These are phyloP conservation scores for Eucalyptus viminalis DNA, from an alignment of 345 rosid species.

Conservation along the genomic window DNA sequence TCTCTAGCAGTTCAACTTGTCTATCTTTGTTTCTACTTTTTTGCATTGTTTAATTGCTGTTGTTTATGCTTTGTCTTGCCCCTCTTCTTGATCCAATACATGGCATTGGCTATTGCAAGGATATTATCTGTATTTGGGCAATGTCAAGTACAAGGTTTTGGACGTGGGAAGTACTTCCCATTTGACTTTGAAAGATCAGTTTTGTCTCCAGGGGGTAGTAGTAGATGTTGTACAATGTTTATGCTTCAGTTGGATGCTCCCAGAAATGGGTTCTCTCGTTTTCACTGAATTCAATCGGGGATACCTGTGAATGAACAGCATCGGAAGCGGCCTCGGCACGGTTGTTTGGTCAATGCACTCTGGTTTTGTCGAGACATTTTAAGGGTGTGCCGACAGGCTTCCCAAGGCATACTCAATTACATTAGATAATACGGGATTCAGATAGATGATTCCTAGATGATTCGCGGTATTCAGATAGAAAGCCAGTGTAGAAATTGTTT, in stretches of 20 bases:
- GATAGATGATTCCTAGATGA: background rate
- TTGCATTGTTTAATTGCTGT: background rate
- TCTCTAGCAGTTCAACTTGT: background rate
- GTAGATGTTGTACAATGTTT: background rate
- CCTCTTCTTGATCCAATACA: background rate
- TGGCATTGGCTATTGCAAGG: background rate
- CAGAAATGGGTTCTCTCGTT: background rate
- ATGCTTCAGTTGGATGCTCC: background rate
- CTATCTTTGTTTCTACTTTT: background rate
- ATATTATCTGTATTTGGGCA: background rate
- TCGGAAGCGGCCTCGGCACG: background rate
- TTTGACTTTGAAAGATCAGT: background rate
- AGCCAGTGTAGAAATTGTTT: background rate
- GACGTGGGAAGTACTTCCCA: background rate
- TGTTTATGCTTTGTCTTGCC: background rate
- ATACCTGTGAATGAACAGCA: background rate
- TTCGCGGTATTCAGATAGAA: background rate
- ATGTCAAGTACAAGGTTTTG: background rate
- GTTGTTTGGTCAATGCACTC: background rate
- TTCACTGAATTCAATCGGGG: background rate
- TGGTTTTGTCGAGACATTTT: background rate
- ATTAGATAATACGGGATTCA: background rate
- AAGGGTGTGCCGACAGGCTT: background rate
- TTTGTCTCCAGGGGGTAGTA: background rate
- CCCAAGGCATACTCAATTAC: accelerated